A percentile compares a stretch with the other conserved stretches of the same genome.
Evolutionary conservation across 768 basidiomycete genomes (phyloP).

Genomic region (Leccinum olivaceopallidum): DNA sequence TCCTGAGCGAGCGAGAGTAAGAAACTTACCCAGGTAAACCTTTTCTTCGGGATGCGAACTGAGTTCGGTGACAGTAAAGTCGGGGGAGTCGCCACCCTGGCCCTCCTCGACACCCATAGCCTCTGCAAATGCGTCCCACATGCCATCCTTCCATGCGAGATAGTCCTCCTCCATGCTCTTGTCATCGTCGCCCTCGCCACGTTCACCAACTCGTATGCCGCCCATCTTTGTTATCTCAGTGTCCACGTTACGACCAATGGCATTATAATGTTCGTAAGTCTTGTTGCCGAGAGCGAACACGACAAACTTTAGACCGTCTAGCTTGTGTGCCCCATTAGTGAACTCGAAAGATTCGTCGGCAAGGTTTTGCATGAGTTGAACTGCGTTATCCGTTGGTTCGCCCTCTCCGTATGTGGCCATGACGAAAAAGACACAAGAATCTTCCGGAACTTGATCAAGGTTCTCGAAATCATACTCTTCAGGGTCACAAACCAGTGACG

Average conservation of each 20-base stretch:
- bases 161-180: slow-evolving; percentile 99
- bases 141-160: slow-evolving; percentile 96
- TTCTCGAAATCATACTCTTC: slow-evolving; percentile 99
- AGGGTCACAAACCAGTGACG: slow-evolving; percentile 95
- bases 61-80: slow-evolving; percentile 90
- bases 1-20: background rate
- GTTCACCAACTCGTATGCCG: slow-evolving; percentile 79
- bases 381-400: slow-evolving; percentile 97
- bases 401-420: slow-evolving; percentile 99
- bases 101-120: slow-evolving; percentile 92
- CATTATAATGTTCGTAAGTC: slow-evolving; percentile 97
- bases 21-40: slow-evolving; percentile 80
- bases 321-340: slow-evolving; percentile 69
- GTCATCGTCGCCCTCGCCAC: slow-evolving; percentile 98
- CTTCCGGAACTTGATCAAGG: slow-evolving; percentile 86
- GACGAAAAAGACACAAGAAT: slow-evolving; percentile 89
- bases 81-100: slow-evolving; percentile 90
- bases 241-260: slow-evolving; percentile 82
- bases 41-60: slow-evolving; percentile 76
- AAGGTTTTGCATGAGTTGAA: slow-evolving; percentile 90
- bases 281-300: slow-evolving; percentile 91
- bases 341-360: slow-evolving; percentile 88
- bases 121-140: slow-evolving; percentile 91
- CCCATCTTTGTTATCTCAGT: slow-evolving; percentile 73
- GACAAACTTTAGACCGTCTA: slow-evolving; percentile 90